Percentiles rank a stretch among this genome's conserved stretches.
phyloP scores from a whole-genome alignment of 371 early-diverging fungal species.

The Mucor irregularis region DNA sequence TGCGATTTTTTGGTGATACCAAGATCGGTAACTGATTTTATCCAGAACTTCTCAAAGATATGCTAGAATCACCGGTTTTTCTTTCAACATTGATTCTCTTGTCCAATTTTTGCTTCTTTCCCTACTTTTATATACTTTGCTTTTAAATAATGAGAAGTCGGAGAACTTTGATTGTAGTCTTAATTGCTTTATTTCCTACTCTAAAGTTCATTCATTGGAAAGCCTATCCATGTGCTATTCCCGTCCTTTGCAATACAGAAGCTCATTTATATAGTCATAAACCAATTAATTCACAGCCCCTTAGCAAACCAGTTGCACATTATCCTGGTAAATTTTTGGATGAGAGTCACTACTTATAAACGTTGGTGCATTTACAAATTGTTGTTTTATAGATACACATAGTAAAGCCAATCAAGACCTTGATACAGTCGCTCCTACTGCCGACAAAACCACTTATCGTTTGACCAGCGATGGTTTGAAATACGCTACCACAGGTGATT shows the following conservation, averaged over 20 bases:
- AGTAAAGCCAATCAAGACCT: constrained; percentile 15
- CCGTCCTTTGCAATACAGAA: constrained; percentile 15
- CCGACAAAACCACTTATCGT: constrained; percentile 30
- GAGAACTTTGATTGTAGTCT: constrained; percentile 16
- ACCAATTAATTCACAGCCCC: constrained; percentile 12
- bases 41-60: no score
- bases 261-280: constrained; percentile 3
- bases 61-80: no score
- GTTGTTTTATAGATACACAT: constrained; percentile 36
- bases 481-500: constrained; percentile 21
- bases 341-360: background rate
- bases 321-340: constrained; percentile 20
- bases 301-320: constrained; percentile 19
- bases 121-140: background rate
- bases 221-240: constrained; percentile 11
- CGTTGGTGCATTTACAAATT: background rate
- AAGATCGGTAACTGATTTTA: no score
- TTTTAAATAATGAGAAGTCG: constrained; percentile 16
- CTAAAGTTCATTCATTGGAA: constrained; percentile 24
- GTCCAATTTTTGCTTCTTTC: background rate
- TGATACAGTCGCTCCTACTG: constrained; percentile 37
- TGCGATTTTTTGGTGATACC: no score
- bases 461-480: constrained; percentile 20
- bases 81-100: background rate
- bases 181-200: constrained; percentile 9